phyloP scores from a whole-genome alignment of 805 yeast species.

The Teunomyces lycoperdinae region DNA sequence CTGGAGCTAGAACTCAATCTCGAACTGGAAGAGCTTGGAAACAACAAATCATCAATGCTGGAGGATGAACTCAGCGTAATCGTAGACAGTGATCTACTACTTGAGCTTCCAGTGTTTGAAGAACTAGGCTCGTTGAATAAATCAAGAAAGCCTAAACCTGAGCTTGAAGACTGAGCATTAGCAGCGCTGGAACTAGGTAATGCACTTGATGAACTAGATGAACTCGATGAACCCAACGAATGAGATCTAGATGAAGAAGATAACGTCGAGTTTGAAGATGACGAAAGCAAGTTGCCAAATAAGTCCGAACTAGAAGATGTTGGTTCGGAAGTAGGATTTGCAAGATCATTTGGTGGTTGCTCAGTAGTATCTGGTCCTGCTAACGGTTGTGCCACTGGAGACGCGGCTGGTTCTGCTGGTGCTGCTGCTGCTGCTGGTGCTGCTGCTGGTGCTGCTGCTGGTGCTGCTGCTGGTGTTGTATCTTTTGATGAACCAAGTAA shows the following conservation, averaged over 20 bases:
- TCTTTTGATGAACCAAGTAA: conserved; percentile 9
- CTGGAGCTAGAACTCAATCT: conserved; percentile 4
- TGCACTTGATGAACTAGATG: conserved; percentile 3
- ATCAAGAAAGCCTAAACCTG: not conserved
- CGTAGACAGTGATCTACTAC: not conserved
- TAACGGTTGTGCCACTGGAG: not conserved
- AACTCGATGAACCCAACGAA: conserved; percentile 3
- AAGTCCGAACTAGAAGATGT: conserved; percentile 1
- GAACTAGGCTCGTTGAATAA: not conserved
- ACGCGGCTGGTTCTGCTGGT: not conserved
- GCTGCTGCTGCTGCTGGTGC: conserved; percentile 8
- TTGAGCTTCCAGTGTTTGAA: conserved; percentile 3
- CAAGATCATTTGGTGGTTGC: not conserved
- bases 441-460: conserved; percentile 4
- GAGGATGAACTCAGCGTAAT: not conserved
- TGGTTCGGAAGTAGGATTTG: not conserved
- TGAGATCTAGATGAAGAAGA: not conserved
- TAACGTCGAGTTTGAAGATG: not conserved
- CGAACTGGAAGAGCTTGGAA: conserved; percentile 6
- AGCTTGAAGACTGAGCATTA: not conserved
- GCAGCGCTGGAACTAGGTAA: not conserved
- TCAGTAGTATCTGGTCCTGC: not conserved
- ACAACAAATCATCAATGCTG: not conserved
- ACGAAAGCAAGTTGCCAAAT: not conserved
- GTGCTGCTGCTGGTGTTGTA: conserved; percentile 8